Base-by-base conservation (phyloP, 106 monocot genomes). In the Apostasia ramifera region DNA sequence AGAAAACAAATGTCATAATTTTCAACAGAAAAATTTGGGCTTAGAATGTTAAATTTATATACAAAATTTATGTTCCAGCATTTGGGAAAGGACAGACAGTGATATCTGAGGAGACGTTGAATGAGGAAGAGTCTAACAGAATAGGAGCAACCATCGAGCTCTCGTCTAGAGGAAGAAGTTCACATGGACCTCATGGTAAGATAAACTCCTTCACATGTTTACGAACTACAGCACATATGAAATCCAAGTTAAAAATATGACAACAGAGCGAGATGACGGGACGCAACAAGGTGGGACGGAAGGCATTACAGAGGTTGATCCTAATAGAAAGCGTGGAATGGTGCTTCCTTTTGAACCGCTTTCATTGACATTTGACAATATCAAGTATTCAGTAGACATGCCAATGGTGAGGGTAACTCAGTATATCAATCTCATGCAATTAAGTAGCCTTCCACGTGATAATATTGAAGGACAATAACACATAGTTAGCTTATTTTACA, bases 301-400 rank as follows among this genome's bases (percentile, higher is more conserved):
- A 75, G 65, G 49, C 51, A 63, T 47, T 46, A 14, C 65, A 38
- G 59, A 44, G 3, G 53, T 7, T 15, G 69, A 75, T 44, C 74
- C 59, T 13, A 86, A 66, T 53, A 83, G 72, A 57, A 74, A 81
- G 61, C 83, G 69, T 59, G 84, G 84, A 4, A 82, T 84, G 84
- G 78, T 82, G 2, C 84, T 88, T 56, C 88, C 84, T 62, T 88
- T 84, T 76, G 41, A 53, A 14, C 77, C 84, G 0, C 79, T 79
- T 8, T 79, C 88, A 0, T 69, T 88, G 12, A 69, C 77, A 37
- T 88, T 88, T 70, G 74, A 85, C 10, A 41, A 88, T 37, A 68
- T 88, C 40, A 84, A 52, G 61, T 88, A 88, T 58, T 84, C 76
- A 43, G 88, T 88, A 0, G 84, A 82, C 76, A 88, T 88, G 84